Base-by-base conservation (phyloP, 176 grass and related monocot genomes). In the Poa pratensis region DNA sequence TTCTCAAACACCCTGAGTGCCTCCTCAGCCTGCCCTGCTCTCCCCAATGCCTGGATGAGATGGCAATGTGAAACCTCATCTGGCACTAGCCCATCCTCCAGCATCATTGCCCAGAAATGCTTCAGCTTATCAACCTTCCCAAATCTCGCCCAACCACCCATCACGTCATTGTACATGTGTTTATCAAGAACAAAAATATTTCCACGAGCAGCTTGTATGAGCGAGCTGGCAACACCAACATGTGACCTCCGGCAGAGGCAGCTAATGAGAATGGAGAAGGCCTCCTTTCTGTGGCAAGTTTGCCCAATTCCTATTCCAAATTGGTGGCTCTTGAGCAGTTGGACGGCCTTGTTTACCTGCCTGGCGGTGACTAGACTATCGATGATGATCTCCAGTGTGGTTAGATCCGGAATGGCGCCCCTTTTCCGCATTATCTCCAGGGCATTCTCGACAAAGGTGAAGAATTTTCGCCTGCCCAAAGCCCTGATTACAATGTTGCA, bases 401-500 rank as follows among this genome's bases (percentile, higher is more conserved):
- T 89, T 15, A 90, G 55, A 66, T 92, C 87, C 0, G 91, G 83
- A 54, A 42, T 27, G 5, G 95, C 11, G 53, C 43, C 83, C 23
- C 77, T 68, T 35, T 45, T 79, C 39, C 80, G 85, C 91, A 98
- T 93, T 37, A 64, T 88, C 70, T 65, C 66, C 73, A 95, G 80
- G n/a, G 87, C 64, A 9, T 45, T 43, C 69, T 93, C 22, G 18
- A 90, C 17, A 26, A 52, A 95, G 4, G 15, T 19, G 23, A 97
- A 97, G 61, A 95, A 98, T 39, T 95, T 98, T 39, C 91, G 91
- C 73, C 95, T 89, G 5, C 93, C 91, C 28, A 98, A 69, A 59
- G 92, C 92, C 80, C 85, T 92, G 60, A 97, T 58, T 32, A 97
- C 78, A 22, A 89, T 76, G 76, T 97, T 94, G 86, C 76, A 94